A percentile compares a stretch with the other conserved stretches of the same genome.
phyloP scores from a whole-genome alignment of 2,329 filamentous ascomycete genomes.

The Hypoxylon sp. region DNA sequence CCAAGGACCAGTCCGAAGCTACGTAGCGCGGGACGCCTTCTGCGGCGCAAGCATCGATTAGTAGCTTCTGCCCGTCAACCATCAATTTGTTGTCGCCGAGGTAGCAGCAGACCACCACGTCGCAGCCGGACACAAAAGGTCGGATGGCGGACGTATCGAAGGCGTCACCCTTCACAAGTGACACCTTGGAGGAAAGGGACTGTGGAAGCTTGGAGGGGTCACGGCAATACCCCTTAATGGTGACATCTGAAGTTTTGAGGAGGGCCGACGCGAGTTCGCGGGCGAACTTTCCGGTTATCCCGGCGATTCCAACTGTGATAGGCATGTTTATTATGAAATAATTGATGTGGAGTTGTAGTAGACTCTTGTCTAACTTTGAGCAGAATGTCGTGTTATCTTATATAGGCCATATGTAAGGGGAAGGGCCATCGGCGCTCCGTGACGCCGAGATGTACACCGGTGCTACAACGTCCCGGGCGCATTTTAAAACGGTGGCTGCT shows the following conservation, averaged over 20 bases:
- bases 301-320: slow-evolving; percentile 43
- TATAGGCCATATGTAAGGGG: slow-evolving; percentile 6
- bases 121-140: slow-evolving; percentile 51
- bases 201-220: slow-evolving; percentile 36
- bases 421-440: slow-evolving; percentile 24
- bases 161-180: slow-evolving; percentile 31
- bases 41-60: slow-evolving; percentile 59
- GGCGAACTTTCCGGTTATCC: slow-evolving; percentile 44
- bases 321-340: slow-evolving; percentile 26
- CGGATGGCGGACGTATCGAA: slow-evolving; percentile 43
- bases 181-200: slow-evolving; percentile 22
- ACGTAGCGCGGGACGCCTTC: slow-evolving; percentile 58
- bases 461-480: background rate
- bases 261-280: slow-evolving; percentile 34
- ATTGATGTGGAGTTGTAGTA: background rate
- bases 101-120: slow-evolving; percentile 60
- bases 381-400: slow-evolving; percentile 1
- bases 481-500: background rate
- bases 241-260: slow-evolving; percentile 28
- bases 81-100: slow-evolving; percentile 58
- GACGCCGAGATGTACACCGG: slow-evolving; percentile 21
- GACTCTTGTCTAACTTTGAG: background rate
- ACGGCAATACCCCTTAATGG: slow-evolving; percentile 36
- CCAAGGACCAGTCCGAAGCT: slow-evolving; percentile 59
- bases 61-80: slow-evolving; percentile 59